phyloP scores from a whole-genome alignment of 2,329 filamentous ascomycete species.

The Paraconiothyrium sp. region DNA sequence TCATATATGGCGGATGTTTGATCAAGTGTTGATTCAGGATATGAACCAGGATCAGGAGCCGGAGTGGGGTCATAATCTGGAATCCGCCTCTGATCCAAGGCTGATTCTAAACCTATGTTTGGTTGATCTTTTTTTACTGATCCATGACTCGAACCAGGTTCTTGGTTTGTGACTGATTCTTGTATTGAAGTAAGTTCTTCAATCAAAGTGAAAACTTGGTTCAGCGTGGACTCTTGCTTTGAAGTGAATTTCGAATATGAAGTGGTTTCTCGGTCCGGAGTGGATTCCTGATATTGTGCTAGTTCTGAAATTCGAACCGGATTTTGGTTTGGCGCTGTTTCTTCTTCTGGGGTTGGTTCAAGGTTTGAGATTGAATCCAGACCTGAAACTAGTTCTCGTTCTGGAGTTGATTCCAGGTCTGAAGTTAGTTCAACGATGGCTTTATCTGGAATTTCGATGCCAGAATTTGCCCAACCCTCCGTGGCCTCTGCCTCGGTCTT shows the following conservation, averaged over 20 bases:
- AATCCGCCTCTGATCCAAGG: too few species aligned
- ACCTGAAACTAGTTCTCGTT: neutral
- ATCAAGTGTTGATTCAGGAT: neutral
- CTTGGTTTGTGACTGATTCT: too few species aligned
- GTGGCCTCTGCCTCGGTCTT: neutral
- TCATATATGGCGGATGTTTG: neutral
- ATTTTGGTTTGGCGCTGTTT: neutral
- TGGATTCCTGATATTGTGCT: too few species aligned
- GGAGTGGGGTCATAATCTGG: too few species aligned
- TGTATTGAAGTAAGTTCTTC: too few species aligned
- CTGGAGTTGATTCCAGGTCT: neutral
- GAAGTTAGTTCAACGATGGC: neutral
- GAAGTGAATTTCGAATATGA: neutral
- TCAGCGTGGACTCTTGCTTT: neutral
- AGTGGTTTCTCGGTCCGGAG: neutral
- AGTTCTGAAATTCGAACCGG: neutral
- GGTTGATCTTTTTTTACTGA: too few species aligned
- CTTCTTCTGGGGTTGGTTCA: neutral
- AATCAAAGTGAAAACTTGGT: too few species aligned
- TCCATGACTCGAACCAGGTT: too few species aligned
- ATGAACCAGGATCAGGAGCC: neutral
- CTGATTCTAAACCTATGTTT: too few species aligned
- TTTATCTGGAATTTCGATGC: neutral
- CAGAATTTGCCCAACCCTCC: neutral
- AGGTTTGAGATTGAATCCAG: neutral